Conservation (phyloP, 257 asterid genomes). For the Voacanga thouarsii region DNA sequence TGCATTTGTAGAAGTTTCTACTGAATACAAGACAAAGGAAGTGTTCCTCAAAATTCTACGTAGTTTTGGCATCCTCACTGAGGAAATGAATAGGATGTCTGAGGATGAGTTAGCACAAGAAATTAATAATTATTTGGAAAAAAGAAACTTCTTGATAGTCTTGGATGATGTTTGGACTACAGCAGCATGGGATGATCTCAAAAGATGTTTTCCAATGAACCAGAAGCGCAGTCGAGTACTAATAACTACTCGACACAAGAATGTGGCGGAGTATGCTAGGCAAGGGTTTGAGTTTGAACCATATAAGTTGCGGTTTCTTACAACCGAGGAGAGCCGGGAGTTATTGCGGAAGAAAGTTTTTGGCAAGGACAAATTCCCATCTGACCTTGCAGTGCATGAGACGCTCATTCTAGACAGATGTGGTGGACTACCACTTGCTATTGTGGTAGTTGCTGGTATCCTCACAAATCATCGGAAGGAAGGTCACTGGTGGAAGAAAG, state of each 20-base stretch:
- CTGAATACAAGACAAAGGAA: conserved; percentile 8
- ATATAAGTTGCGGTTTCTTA: background rate
- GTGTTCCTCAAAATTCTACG: conserved; percentile 14
- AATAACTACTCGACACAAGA: conserved; percentile 10
- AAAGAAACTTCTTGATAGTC: conserved; percentile 6
- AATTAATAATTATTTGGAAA: background rate
- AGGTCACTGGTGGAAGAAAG: conserved; percentile 19
- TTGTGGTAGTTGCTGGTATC: conserved; percentile 25
- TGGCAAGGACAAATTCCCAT: background rate
- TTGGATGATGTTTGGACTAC: conserved; percentile 20
- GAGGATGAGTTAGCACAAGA: background rate
- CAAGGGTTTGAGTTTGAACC: background rate
- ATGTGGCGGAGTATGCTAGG: conserved; percentile 6
- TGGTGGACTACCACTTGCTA: conserved; percentile 27
- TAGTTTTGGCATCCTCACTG: background rate
- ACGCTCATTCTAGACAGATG: too few relatives aligned
- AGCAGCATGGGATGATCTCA: conserved; percentile 2
- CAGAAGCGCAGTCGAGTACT: conserved; percentile 12
- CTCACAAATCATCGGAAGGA: background rate
- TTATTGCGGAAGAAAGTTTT: conserved; percentile 14
- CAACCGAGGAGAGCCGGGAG: background rate
- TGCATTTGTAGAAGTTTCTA: conserved; percentile 23
- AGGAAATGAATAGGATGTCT: background rate
- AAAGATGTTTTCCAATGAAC: conserved; percentile 8
- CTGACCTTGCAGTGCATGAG: conserved; percentile 3